Evolutionary conservation across 805 yeast species (phyloP), one percentile per base, ranked within the genome.

Genomic region (Saturnispora sanitii): DNA sequence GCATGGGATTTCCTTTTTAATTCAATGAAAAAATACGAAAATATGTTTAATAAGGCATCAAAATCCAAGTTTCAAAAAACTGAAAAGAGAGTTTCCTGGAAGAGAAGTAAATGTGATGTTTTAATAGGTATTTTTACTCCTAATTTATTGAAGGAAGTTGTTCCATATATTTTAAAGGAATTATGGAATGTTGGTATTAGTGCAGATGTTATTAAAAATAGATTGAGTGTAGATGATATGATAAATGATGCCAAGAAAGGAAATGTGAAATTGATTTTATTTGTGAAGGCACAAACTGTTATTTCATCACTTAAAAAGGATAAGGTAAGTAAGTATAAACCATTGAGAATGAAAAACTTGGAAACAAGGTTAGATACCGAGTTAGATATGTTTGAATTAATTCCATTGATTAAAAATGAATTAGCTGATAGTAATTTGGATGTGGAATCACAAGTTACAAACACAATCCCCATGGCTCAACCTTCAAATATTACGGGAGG

Each of bases 111-210:
- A 49, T 87, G 95, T 58, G 90, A 86, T 52, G 94, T 88, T 1
- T 58, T 92, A 22, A 75, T 92, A 6, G 72, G 92, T 0, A 72
- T 90, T 48, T 71, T 81, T 45, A 73, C 80, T 17, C 71, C 71
- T 26, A 60, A 73, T 1, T 61, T 72, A 16, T 58, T 85, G 45
- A 68, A 68, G 18, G 74, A 78, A 1, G 63, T 73, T 37, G 90
- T 88, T 1, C 71, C 78, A 25, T 81, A 75, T 33, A 62, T 85
- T 6, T 52, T 86, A 41, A 73, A 69, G 32, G 62, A 64, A 29
- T 56, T 92, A 21, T 88, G 99, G 97, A 65, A 70, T 6, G 61
- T 65, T n/a, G 79, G 75, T n/a, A 78, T 92, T 32, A 71, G 81
- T 41, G 83, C 94, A 4, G 99, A 92, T 58, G 51, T 78, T 26